These are phyloP conservation scores for Rhytidhysteron rufulum DNA, from an alignment of 2,329 filamentous ascomycete species.

Conservation along the genomic window DNA sequence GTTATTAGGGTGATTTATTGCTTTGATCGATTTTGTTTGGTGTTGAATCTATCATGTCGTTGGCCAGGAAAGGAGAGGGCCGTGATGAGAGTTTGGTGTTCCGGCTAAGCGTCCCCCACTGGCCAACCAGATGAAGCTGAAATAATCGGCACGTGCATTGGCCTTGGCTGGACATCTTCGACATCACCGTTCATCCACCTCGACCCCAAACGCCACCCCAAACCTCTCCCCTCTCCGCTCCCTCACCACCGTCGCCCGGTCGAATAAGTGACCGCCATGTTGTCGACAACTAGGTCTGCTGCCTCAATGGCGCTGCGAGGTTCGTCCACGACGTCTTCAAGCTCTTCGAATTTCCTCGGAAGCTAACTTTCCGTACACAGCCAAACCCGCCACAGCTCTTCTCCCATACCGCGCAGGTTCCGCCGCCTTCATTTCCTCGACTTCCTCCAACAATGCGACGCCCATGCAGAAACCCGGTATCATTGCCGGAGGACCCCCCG, in stretches of 20 bases:
- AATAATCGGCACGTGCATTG: constrained; percentile 25
- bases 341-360: constrained; percentile 10
- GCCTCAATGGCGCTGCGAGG: constrained; percentile 55
- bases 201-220: constrained; percentile 29
- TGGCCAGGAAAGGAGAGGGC: too few species aligned
- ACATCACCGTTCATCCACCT: constrained; percentile 24
- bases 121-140: constrained; percentile 29
- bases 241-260: constrained; percentile 28
- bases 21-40: too few species aligned
- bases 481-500: constrained; percentile 52
- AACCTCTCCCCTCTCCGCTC: constrained; percentile 33
- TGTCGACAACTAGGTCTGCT: constrained; percentile 49
- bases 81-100: constrained; percentile 1
- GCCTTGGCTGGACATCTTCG: constrained; percentile 20
- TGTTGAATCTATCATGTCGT: too few species aligned
- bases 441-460: constrained; percentile 61
- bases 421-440: constrained; percentile 63
- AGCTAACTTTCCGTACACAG: constrained; percentile 45
- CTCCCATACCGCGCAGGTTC: constrained; percentile 59
- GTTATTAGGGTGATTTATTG: too few species aligned
- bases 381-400: constrained; percentile 61
- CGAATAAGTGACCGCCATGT: constrained; percentile 41
- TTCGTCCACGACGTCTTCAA: constrained; percentile 30
- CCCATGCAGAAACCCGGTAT: constrained; percentile 51
- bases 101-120: constrained; percentile 3